Conservation (phyloP, 768 basidiomycete species). For the Fomitopsis serialis region DNA sequence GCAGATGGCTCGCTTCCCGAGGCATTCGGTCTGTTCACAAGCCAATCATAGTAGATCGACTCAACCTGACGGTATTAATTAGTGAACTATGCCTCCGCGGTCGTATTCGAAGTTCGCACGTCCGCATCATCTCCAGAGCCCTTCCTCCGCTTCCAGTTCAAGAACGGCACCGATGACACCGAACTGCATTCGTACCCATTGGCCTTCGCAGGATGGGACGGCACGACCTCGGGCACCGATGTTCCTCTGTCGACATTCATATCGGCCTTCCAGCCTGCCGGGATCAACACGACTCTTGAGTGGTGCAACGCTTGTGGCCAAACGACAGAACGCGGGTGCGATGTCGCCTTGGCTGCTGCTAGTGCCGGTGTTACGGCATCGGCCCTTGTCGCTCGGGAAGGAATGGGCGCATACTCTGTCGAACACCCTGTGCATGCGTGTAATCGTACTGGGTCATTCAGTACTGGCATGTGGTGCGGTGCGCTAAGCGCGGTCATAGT, state of each 20-base stretch:
- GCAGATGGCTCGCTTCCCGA: conserved; percentile 46
- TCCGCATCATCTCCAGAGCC: conserved; percentile 39
- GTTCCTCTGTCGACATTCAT: conserved; percentile 50
- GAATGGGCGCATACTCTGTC: no score
- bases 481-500: no score
- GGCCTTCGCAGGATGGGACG: conserved; percentile 33
- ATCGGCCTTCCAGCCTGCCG: conserved; percentile 37
- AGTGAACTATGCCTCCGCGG: conserved; percentile 61
- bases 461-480: no score
- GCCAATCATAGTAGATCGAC: background rate
- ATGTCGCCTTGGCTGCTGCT: conserved; percentile 34
- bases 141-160: conserved; percentile 60
- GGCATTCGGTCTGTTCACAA: conserved; percentile 42
- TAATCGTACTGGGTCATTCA: no score
- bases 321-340: conserved; percentile 52
- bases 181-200: conserved; percentile 41
- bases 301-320: conserved; percentile 64
- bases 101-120: conserved; percentile 56
- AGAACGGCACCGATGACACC: conserved; percentile 52
- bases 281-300: conserved; percentile 43
- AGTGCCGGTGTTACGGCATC: conserved; percentile 13
- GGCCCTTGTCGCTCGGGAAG: conserved; percentile 2
- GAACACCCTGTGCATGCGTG: no score
- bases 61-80: background rate
- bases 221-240: conserved; percentile 33